Evolutionary conservation across 163 green algal genomes (phyloP), one percentile per base, ranked within the genome.

Genomic region (Prototheca cutis): DNA sequence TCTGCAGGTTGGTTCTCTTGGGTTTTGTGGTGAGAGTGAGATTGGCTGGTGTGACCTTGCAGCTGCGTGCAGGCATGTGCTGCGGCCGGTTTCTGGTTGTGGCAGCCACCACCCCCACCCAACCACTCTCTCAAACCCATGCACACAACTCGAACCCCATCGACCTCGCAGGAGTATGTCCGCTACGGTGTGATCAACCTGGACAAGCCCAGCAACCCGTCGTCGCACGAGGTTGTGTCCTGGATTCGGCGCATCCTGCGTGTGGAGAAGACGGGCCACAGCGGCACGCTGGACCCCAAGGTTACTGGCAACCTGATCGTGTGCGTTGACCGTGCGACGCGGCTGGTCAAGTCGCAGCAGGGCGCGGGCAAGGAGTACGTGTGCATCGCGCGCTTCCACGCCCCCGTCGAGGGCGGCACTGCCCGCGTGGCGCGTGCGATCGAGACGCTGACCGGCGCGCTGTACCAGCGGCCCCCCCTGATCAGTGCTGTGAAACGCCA

Each of bases 351-450:
- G 82, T 84, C 85, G 17, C 93, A 99, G 81, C 93, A 99, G 80
- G 84, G 85, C 24, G 93, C 93, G 2, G 93, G 93, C 27, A 99
- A 99, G 80, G 90, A 99, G 81, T 99, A 99, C 66, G 86, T 98
- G n/a, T 94, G 87, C 73, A 83, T 99, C 39, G 83, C 79, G 6
- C 60, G 82, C 18, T 69, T 96, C 24, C 88, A 94, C 67, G 65
- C 51, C 45, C 73, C 78, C 52, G 79, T 90, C 24, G 78, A 93
- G 65, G 86, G 86, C 25, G 89, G 90, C 40, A 71, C 71, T 4
- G 63, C 69, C 3, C 65, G 74, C 17, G 88, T 98, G 10, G 77
- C 79, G 19, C 80, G 84, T 18, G 92, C 80, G 0, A 73, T 99
- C 4, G 87, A 95, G 70, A 90, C 76, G 25, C 83, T 99, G 6